A percentile compares a stretch with the other conserved stretches of the same genome.
These are phyloP conservation scores for Ceratocystis huliohia DNA, from an alignment of 2,329 filamentous ascomycete genomes.

Conservation along the genomic window DNA sequence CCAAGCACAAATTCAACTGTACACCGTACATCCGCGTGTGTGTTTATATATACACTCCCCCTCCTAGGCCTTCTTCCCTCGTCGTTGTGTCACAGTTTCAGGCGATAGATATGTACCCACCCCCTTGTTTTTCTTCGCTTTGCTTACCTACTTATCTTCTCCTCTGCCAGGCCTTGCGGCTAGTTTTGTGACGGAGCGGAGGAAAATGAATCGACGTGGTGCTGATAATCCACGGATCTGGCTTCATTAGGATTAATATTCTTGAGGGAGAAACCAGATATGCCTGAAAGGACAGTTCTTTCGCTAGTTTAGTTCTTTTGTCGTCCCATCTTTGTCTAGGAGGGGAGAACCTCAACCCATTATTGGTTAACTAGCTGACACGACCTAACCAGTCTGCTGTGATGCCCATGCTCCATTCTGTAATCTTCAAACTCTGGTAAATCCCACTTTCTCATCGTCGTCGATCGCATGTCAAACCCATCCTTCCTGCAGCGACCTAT, in stretches of 20 bases:
- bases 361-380: too few relatives aligned
- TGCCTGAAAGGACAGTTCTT: too few relatives aligned
- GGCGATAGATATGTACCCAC: constrained; percentile 3
- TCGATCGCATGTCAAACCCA: not conserved
- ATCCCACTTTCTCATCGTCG: not conserved
- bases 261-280: not conserved
- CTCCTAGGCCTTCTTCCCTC: not conserved
- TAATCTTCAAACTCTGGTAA: not conserved
- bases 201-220: constrained; percentile 4
- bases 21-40: too few relatives aligned
- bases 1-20: not conserved
- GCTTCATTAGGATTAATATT: not conserved
- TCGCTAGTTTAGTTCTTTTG: too few relatives aligned
- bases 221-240: not conserved
- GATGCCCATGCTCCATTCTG: not conserved
- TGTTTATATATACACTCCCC: not conserved
- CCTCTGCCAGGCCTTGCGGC: not conserved
- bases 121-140: not conserved
- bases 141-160: not conserved
- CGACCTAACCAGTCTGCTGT: too few relatives aligned
- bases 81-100: not conserved
- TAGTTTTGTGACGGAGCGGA: not conserved
- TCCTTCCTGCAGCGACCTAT: not conserved
- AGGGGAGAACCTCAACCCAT: too few relatives aligned
- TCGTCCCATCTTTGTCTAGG: not conserved